These are phyloP conservation scores for Sabuloglossum arenarium DNA, from an alignment of 495 filamentous ascomycete genomes.

Conservation along the genomic window DNA sequence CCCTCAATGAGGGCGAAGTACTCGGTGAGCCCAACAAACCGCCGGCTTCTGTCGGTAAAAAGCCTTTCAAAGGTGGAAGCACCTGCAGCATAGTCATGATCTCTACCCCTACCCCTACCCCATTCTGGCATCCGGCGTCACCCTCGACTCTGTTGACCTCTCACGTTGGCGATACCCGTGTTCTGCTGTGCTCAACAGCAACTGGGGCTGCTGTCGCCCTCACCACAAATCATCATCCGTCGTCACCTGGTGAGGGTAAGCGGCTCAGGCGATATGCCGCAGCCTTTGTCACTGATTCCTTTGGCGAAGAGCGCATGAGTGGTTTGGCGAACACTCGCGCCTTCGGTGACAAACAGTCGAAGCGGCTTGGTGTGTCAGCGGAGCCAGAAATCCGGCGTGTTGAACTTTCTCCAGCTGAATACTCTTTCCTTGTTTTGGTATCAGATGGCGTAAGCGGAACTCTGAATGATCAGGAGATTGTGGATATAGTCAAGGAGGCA, in stretches of 20 bases:
- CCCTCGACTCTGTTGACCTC: conserved; percentile 67
- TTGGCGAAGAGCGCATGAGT: conserved; percentile 88
- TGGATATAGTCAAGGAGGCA: conserved; percentile 87
- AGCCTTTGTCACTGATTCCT: conserved; percentile 82
- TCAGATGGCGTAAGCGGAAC: conserved; percentile 74
- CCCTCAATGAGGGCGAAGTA: conserved; percentile 63
- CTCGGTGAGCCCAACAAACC: conserved; percentile 42
- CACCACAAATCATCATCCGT: conserved; percentile 79
- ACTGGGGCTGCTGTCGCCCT: conserved; percentile 60
- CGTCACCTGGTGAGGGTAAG: conserved; percentile 59
- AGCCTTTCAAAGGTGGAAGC: conserved; percentile 74
- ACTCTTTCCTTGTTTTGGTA: conserved; percentile 68
- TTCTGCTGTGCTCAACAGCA: conserved; percentile 62
- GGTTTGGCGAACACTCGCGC: conserved; percentile 85
- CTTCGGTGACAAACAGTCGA: conserved; percentile 79
- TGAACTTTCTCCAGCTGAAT: conserved; percentile 62
- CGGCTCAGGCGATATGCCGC: conserved; percentile 69
- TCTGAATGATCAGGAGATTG: conserved; percentile 76
- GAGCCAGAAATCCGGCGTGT: conserved; percentile 68
- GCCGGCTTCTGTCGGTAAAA: conserved; percentile 26
- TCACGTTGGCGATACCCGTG: conserved; percentile 83
- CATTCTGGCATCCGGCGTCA: conserved; percentile 84
- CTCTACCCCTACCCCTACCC: conserved; percentile 71
- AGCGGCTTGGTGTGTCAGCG: conserved; percentile 80
- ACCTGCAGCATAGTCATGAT: conserved; percentile 79